A percentile compares a stretch with the other conserved stretches of the same genome.
Evolutionary conservation across 179 eudicot genomes (phyloP).

Genomic region (Nepenthes alata): DNA sequence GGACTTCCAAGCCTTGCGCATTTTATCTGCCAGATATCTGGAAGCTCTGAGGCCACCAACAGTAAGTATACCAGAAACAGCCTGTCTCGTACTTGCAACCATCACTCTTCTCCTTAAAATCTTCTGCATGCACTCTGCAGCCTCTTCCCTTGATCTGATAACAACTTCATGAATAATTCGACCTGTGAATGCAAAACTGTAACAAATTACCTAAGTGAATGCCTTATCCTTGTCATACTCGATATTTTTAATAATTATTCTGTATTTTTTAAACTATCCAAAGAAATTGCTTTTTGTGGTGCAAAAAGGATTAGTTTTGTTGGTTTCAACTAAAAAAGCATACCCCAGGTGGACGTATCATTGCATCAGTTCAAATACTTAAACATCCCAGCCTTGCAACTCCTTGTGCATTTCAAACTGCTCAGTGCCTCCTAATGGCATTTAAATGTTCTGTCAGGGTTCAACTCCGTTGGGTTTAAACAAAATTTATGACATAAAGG

Average conservation of each 20-base stretch:
- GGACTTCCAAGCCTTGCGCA: slow-evolving; percentile 79
- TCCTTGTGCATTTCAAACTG: too few species aligned
- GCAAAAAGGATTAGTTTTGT: too few species aligned
- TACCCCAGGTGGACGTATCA: too few species aligned
- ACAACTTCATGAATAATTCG: slow-evolving; percentile 21
- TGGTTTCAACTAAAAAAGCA: too few species aligned
- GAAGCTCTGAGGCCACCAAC: slow-evolving; percentile 58
- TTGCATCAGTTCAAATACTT: too few species aligned
- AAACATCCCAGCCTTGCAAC: too few species aligned
- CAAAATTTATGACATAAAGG: too few species aligned
- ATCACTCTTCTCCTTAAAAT: slow-evolving; percentile 61
- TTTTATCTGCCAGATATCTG: slow-evolving; percentile 47
- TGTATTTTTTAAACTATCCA: background rate
- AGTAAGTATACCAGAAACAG: slow-evolving; percentile 65
- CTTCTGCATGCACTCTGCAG: slow-evolving; percentile 54
- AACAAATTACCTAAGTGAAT: background rate
- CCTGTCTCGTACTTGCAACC: slow-evolving; percentile 79
- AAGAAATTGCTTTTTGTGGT: background rate
- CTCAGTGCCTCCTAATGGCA: too few species aligned
- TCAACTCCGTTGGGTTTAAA: too few species aligned
- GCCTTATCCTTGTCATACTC: background rate
- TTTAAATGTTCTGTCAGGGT: too few species aligned
- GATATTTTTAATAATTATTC: background rate
- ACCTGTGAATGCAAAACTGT: slow-evolving; percentile 8
- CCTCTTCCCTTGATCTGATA: slow-evolving; percentile 46